Conservation (phyloP, 2,329 filamentous ascomycete genomes). For the Pseudogymnoascus sp. region DNA sequence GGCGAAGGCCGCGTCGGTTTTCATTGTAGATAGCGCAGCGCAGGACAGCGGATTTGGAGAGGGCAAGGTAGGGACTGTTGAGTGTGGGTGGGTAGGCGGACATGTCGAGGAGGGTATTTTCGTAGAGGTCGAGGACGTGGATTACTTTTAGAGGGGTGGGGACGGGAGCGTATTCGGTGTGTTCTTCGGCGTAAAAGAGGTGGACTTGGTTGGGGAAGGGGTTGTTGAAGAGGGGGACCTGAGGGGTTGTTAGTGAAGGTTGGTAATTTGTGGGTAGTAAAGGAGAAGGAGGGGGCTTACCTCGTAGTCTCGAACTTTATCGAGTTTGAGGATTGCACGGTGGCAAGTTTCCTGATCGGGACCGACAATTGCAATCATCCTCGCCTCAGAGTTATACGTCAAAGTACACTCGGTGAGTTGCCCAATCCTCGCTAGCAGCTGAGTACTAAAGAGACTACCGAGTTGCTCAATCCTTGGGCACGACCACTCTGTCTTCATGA, state of each 20-base stretch:
- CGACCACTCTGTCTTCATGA: slow-evolving; percentile 17
- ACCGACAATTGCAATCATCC: slow-evolving; percentile 21
- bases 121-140: slow-evolving; percentile 22
- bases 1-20: slow-evolving; percentile 6
- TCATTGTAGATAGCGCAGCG: slow-evolving; percentile 19
- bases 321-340: slow-evolving; percentile 22
- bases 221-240: background rate
- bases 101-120: slow-evolving; percentile 26
- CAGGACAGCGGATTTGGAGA: slow-evolving; percentile 19
- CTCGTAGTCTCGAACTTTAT: slow-evolving; percentile 23
- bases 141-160: slow-evolving; percentile 21
- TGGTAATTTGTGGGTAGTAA: background rate
- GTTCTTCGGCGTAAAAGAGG: slow-evolving; percentile 24
- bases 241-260: background rate
- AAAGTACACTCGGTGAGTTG: slow-evolving; percentile 22
- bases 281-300: slow-evolving; percentile 19
- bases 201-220: slow-evolving; percentile 16
- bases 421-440: slow-evolving; percentile 15
- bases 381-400: slow-evolving; percentile 16
- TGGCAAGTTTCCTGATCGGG: slow-evolving; percentile 15
- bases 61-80: slow-evolving; percentile 14
- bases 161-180: slow-evolving; percentile 19
- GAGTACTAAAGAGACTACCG: slow-evolving; percentile 17
- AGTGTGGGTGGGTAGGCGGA: background rate
- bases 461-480: slow-evolving; percentile 12